These are phyloP conservation scores for Sporothrix mexicana DNA, from an alignment of 2,329 filamentous ascomycete genomes.

Conservation along the genomic window DNA sequence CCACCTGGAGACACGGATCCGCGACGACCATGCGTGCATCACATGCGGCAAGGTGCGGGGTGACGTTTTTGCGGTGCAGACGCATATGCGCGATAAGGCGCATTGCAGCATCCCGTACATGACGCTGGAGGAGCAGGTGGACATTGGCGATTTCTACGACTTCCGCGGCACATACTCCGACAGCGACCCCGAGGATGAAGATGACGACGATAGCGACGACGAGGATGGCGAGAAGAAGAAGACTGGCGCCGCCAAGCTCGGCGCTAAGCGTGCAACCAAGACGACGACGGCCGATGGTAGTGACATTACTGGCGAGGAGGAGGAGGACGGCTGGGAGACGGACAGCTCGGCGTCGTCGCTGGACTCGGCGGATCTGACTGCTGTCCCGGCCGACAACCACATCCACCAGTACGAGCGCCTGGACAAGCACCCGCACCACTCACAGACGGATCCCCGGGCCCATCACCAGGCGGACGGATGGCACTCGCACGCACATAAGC, in stretches of 20 bases:
- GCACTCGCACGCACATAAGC: conserved; percentile 82
- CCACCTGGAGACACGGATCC: conserved; percentile 79
- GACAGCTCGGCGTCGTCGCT: conserved; percentile 89
- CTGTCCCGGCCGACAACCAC: conserved; percentile 76
- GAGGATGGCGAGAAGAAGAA: conserved; percentile 50
- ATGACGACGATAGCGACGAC: conserved; percentile 64
- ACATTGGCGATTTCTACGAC: conserved; percentile 96
- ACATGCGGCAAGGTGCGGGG: conserved; percentile 85
- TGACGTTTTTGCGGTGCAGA: conserved; percentile 81
- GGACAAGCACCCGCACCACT: conserved; percentile 75
- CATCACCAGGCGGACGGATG: conserved; percentile 78
- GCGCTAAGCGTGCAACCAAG: conserved; percentile 62
- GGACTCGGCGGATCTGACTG: conserved; percentile 81
- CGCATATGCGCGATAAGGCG: conserved; percentile 95
- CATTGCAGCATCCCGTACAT: conserved; percentile 97
- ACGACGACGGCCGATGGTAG: conserved; percentile 47
- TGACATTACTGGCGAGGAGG: conserved; percentile 52
- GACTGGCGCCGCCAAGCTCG: conserved; percentile 69
- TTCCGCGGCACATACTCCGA: conserved; percentile 96
- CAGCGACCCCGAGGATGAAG: conserved; percentile 52
- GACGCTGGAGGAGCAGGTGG: conserved; percentile 86
- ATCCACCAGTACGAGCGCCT: conserved; percentile 75
- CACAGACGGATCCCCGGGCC: conserved; percentile 70
- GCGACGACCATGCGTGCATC: conserved; percentile 81
- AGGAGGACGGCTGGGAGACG: conserved; percentile 91